Evolutionary conservation across 148 eudicot species (phyloP).

Genomic region (Camellia lanceoleosa): DNA sequence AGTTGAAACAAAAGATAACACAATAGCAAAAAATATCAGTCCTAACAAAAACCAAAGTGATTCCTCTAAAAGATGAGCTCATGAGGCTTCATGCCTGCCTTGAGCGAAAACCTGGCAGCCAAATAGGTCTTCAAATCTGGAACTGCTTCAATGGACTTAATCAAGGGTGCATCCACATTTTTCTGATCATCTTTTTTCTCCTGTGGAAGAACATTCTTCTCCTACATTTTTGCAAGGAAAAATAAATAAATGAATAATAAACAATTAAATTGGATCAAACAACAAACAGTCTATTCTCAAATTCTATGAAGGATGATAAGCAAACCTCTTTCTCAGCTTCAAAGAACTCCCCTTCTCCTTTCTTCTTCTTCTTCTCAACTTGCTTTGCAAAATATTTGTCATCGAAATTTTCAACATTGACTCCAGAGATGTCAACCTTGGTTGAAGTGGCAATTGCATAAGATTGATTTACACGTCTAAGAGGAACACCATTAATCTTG

Average conservation of each 20-base stretch:
- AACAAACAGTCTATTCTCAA: not conserved
- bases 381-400: slow-evolving; percentile 24
- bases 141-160: slow-evolving; percentile 55
- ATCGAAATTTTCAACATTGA: slow-evolving; percentile 16
- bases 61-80: slow-evolving; percentile 54
- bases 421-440: slow-evolving; percentile 25
- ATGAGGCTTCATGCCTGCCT: slow-evolving; percentile 73
- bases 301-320: not conserved
- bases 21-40: not conserved
- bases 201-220: slow-evolving; percentile 50
- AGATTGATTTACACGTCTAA: slow-evolving; percentile 25
- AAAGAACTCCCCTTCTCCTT: slow-evolving; percentile 29
- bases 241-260: not conserved
- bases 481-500: slow-evolving; percentile 26
- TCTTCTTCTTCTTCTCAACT: slow-evolving; percentile 23
- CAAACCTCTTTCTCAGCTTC: slow-evolving; percentile 30
- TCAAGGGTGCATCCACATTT: slow-evolving; percentile 51
- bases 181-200: slow-evolving; percentile 72
- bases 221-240: slow-evolving; percentile 27
- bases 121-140: slow-evolving; percentile 59
- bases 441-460: slow-evolving; percentile 23
- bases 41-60: not conserved
- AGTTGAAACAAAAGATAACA: slow-evolving; percentile 8
- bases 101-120: slow-evolving; percentile 65
- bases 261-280: not conserved